Evolutionary conservation across 2,329 filamentous ascomycete genomes (phyloP), one percentile per base, ranked within the genome.

Genomic region (Calonectria multiphialidica): DNA sequence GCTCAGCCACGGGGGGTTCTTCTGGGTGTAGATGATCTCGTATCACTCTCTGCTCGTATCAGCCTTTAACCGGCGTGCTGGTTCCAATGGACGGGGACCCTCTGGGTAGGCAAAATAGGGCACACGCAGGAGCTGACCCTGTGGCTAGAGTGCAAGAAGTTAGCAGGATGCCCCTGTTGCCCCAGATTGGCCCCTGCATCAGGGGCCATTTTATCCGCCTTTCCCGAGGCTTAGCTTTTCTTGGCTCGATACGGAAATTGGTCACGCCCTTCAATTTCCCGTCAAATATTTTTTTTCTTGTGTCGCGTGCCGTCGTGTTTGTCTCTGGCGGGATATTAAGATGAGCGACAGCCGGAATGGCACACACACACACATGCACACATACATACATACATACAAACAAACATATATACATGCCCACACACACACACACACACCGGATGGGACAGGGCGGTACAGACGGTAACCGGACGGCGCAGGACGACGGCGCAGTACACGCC

Each of bases 191-290:
- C n/a, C 53, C 53, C 35, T 59, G 53, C 33, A 18, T 59, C 53
- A 59, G 53, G 53, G 53, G 33, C 35, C 35, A 35, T 23, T 37
- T 57, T 40, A 59, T 59, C 53, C 37, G 53, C 53, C 53, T 59
- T 25, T 59, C 53, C 53, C 53, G 53, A 40, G 35, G 53, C 53
- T 59, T 59, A 59, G 53, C 53, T 59, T 25, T 40, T 23, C 53
- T 59, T 40, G 53, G 53, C 53, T 25, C 33, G 23, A 59, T 37
- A 37, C n/a, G 53, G 53, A 40, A 59, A 23, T 59, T 59, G 53
- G 25, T 59, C 53, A 59, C 53, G 53, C 53, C 53, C 53, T 59
- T 30, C 35, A 59, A 59, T 59, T 59, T 59, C 53, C 53, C 53
- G 53, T 21, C 28, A 8, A 9, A 16, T 23, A 10, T n/a, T 23